These are phyloP conservation scores for Suillus subalutaceus DNA, from an alignment of 768 basidiomycete genomes.

Conservation along the genomic window DNA sequence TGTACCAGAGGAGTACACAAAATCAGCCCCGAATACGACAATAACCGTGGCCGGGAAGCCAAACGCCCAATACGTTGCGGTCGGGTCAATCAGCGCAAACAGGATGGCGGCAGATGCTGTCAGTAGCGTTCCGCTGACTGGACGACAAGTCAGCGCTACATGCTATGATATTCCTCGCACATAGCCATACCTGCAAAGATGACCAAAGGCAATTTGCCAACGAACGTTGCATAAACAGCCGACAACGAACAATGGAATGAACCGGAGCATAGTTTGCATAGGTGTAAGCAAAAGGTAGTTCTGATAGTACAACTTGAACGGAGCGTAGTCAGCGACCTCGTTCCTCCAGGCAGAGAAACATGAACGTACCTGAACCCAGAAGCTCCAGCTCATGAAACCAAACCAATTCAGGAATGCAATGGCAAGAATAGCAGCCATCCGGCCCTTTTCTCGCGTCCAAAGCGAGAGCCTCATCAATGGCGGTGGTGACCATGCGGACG, in stretches of 20 bases:
- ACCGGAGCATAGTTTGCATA: constrained; percentile 63
- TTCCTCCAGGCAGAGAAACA: not conserved
- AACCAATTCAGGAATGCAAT: constrained; percentile 64
- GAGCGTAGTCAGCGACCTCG: not conserved
- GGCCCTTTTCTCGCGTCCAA: constrained; percentile 63
- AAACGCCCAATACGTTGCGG: constrained; percentile 69
- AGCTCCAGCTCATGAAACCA: constrained; percentile 54
- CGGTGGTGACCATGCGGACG: constrained; percentile 45
- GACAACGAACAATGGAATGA: constrained; percentile 71
- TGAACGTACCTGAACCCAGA: constrained; percentile 47
- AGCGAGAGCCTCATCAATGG: constrained; percentile 67
- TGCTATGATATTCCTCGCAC: not conserved
- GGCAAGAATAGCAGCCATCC: constrained; percentile 59
- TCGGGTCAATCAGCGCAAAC: constrained; percentile 66
- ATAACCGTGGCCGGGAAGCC: constrained; percentile 70
- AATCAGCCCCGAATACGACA: constrained; percentile 78
- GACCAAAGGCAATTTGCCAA: constrained; percentile 57
- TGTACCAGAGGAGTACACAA: constrained; percentile 70
- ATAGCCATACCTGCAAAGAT: constrained; percentile 53
- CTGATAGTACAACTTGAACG: constrained; percentile 68
- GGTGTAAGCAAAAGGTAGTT: constrained; percentile 59
- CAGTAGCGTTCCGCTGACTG: constrained; percentile 57
- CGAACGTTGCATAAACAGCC: constrained; percentile 65
- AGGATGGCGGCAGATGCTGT: constrained; percentile 63
- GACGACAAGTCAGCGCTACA: constrained; percentile 3